Percentiles rank a stretch among this genome's conserved stretches.
Evolutionary conservation across 768 basidiomycete species (phyloP).

Genomic region (Russula virescens): DNA sequence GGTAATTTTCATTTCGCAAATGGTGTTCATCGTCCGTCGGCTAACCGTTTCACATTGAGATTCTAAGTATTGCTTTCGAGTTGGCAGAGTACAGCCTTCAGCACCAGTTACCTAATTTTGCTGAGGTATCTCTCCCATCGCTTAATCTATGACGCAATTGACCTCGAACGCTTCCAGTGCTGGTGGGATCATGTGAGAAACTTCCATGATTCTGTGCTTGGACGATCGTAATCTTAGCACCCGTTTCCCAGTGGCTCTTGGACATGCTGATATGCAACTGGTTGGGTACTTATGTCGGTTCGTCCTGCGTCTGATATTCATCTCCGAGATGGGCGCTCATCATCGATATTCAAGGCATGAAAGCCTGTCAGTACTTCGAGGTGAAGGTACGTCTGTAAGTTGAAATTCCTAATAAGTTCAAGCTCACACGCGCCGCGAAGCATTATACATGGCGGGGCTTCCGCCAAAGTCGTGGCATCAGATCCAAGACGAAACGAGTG

Average conservation of each 20-base stretch:
- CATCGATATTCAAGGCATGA: slow-evolving; percentile 56
- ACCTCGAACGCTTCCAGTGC: slow-evolving; percentile 44
- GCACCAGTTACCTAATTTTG: slow-evolving; percentile 85
- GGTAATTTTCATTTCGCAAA: slow-evolving; percentile 41
- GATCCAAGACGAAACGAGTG: slow-evolving; percentile 74
- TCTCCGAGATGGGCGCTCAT: slow-evolving; percentile 23
- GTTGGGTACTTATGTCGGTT: slow-evolving; percentile 79
- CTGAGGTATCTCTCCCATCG: slow-evolving; percentile 51
- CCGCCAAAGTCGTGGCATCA: slow-evolving; percentile 67
- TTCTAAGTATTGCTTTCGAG: slow-evolving; percentile 82
- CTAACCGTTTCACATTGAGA: slow-evolving; percentile 40
- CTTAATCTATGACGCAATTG: slow-evolving; percentile 25
- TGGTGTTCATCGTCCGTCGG: slow-evolving; percentile 9
- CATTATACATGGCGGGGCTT: slow-evolving; percentile 84
- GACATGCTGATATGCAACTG: slow-evolving; percentile 87
- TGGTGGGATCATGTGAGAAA: slow-evolving; percentile 87
- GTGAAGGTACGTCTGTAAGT: slow-evolving; percentile 41
- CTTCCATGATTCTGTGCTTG: slow-evolving; percentile 9
- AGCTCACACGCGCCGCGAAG: slow-evolving; percentile 34
- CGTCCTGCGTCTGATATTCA: slow-evolving; percentile 25
- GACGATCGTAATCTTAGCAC: slow-evolving; percentile 10
- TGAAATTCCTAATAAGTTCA: background rate
- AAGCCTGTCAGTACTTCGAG: slow-evolving; percentile 80
- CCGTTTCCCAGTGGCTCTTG: slow-evolving; percentile 61
- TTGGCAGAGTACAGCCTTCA: slow-evolving; percentile 84